A percentile compares a stretch with the other conserved stretches of the same genome.
Evolutionary conservation across 2,329 filamentous ascomycete species (phyloP).

Genomic region (Aspergillus quadricinctus): DNA sequence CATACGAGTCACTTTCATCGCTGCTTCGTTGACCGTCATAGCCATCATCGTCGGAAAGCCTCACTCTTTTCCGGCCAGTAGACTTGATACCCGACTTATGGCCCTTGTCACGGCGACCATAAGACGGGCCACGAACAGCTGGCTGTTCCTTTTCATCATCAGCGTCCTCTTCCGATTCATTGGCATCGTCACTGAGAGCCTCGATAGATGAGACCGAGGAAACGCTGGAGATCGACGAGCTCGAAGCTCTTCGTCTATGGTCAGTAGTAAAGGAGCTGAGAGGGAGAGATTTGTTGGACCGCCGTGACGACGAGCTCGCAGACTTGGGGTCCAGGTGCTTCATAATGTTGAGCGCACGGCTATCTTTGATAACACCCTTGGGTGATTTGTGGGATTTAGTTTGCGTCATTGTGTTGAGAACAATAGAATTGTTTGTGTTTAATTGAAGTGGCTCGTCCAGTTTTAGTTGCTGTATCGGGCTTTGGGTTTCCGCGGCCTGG

Average conservation of each 20-base stretch:
- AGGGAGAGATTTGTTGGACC: constrained; percentile 21
- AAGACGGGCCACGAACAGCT: constrained; percentile 40
- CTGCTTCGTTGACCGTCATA: constrained; percentile 28
- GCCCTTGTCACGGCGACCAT: constrained; percentile 29
- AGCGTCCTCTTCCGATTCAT: constrained; percentile 37
- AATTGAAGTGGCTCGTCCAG: background rate
- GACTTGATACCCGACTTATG: constrained; percentile 40
- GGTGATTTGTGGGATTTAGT: constrained; percentile 25
- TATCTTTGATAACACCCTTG: constrained; percentile 23
- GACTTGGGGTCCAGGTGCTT: constrained; percentile 22
- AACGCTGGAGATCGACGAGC: constrained; percentile 35
- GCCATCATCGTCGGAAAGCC: constrained; percentile 30
- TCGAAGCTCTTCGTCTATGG: constrained; percentile 32
- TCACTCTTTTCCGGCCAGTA: constrained; percentile 31
- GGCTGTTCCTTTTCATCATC: constrained; percentile 43
- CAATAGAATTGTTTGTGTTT: constrained; percentile 14
- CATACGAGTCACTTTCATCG: constrained; percentile 29
- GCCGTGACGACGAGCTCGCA: constrained; percentile 20
- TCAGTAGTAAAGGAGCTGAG: constrained; percentile 19
- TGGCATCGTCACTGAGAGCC: constrained; percentile 33
- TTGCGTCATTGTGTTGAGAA: constrained; percentile 20
- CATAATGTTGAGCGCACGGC: constrained; percentile 13
- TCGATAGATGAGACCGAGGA: constrained; percentile 34
- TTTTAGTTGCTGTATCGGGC: constrained; percentile 3
- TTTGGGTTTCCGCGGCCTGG: constrained; percentile 1